These are phyloP conservation scores for Fragilaria radians DNA, from an alignment of 108 stramenopile genomes.

Conservation along the genomic window DNA sequence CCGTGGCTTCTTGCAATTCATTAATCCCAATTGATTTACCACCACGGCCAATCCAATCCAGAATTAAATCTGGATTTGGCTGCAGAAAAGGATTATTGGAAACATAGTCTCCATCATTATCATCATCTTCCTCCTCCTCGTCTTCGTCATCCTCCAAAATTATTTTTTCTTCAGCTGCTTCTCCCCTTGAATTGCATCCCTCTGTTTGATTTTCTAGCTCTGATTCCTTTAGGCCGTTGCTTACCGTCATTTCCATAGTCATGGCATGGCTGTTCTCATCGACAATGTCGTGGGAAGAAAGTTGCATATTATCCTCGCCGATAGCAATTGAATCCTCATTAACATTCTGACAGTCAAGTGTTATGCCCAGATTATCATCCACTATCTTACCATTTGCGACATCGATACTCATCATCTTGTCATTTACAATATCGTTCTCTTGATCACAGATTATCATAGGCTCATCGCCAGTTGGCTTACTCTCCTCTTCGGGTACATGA, in stretches of 20 bases:
- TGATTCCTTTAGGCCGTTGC: neutral
- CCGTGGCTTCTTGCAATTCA: slow-evolving; percentile 25
- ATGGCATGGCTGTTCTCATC: neutral
- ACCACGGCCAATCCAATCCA: slow-evolving; percentile 26
- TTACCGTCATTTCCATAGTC: neutral
- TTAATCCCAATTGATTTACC: slow-evolving; percentile 16
- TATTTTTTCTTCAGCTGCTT: slow-evolving; percentile 5
- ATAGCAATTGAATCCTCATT: no score
- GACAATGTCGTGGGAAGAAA: neutral
- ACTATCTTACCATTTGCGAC: no score
- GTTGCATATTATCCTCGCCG: no score
- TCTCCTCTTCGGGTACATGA: no score
- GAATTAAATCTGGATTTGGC: slow-evolving; percentile 13
- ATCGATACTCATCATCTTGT: no score
- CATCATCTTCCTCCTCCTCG: slow-evolving; percentile 23
- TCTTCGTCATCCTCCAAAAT: slow-evolving; percentile 7
- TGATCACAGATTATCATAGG: no score
- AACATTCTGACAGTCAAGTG: no score
- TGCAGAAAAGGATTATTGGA: slow-evolving; percentile 37
- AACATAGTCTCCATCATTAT: slow-evolving; percentile 17
- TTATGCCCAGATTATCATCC: no score
- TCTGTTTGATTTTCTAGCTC: slow-evolving; percentile 2
- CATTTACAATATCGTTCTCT: no score
- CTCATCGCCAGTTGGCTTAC: no score
- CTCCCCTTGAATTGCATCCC: slow-evolving; percentile 7